A percentile compares a stretch with the other conserved stretches of the same genome.
Conservation (phyloP, 1,284 basidiomycete genomes). For the Cutaneotrichosporon mucoides region DNA sequence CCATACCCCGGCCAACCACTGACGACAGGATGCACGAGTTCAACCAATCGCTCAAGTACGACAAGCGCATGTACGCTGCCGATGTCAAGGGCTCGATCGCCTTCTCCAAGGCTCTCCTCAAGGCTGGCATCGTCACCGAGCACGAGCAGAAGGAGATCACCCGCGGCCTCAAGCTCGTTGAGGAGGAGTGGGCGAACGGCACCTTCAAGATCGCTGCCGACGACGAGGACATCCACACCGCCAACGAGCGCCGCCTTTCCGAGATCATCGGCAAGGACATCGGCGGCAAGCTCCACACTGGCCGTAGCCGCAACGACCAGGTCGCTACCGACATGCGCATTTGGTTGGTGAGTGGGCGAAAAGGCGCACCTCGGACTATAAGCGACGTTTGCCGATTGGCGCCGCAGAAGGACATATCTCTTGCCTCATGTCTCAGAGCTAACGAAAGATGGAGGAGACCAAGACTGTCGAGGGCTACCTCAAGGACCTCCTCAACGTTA, state of each 20-base stretch:
- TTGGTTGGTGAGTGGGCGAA: conserved; percentile 59
- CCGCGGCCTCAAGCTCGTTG: conserved; percentile 71
- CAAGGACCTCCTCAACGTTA: conserved; percentile 74
- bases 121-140: conserved; percentile 71
- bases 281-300: conserved; percentile 92
- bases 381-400: too few species aligned
- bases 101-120: conserved; percentile 80
- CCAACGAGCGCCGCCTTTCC: conserved; percentile 89
- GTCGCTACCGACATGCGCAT: conserved; percentile 97
- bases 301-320: conserved; percentile 93
- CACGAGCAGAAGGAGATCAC: conserved; percentile 72
- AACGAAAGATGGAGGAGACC: conserved; percentile 62
- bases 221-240: conserved; percentile 99
- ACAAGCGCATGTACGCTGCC: conserved; percentile 85
- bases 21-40: conserved; percentile 80
- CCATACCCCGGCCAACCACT: neutral
- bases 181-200: conserved; percentile 76
- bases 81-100: conserved; percentile 94
- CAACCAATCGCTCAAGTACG: conserved; percentile 92
- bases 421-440: neutral
- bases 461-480: conserved; percentile 67
- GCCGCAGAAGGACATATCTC: neutral
- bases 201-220: conserved; percentile 72
- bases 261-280: conserved; percentile 83
- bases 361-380: neutral